phyloP scores from a whole-genome alignment of 345 rosid species.

The Euphorbia tirucalli region DNA sequence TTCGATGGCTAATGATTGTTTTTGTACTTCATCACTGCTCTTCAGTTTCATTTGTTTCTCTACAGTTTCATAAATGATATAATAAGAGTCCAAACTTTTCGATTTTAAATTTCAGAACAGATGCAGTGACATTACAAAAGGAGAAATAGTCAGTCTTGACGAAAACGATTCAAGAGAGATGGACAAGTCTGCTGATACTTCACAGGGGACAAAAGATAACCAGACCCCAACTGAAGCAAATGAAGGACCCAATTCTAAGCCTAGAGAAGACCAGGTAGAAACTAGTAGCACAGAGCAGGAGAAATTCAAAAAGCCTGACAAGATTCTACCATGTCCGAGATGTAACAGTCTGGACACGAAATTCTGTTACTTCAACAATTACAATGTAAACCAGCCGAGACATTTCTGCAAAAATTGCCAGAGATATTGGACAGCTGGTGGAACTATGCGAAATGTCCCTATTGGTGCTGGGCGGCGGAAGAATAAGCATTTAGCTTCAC shows the following conservation, averaged over 20 bases:
- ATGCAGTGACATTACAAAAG: constrained; percentile 22
- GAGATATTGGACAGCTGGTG: constrained; percentile 98
- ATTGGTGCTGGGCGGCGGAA: constrained; percentile 95
- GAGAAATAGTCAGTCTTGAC: constrained; percentile 16
- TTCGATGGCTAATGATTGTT: no score
- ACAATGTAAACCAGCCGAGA: constrained; percentile 89
- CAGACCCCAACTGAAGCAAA: constrained; percentile 16
- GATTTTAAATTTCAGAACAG: constrained; percentile 27
- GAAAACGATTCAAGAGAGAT: constrained; percentile 18
- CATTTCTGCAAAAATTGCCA: constrained; percentile 95
- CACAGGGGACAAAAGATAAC: constrained; percentile 21
- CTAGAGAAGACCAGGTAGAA: constrained; percentile 51
- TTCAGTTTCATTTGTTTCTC: neutral
- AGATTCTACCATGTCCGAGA: constrained; percentile 85
- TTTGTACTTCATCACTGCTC: neutral
- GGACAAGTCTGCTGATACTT: constrained; percentile 18
- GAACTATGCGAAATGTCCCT: constrained; percentile 92
- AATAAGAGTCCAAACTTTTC: neutral
- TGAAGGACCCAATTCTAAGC: constrained; percentile 23
- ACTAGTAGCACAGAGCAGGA: constrained; percentile 48
- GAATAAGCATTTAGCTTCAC: constrained; percentile 77
- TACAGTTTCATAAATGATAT: neutral
- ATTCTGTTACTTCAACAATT: constrained; percentile 93
- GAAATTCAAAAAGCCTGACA: constrained; percentile 73
- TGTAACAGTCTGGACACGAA: constrained; percentile 94